Evolutionary conservation across 2,329 filamentous ascomycete species (phyloP).

Genomic region (Exophiala aquamarina): DNA sequence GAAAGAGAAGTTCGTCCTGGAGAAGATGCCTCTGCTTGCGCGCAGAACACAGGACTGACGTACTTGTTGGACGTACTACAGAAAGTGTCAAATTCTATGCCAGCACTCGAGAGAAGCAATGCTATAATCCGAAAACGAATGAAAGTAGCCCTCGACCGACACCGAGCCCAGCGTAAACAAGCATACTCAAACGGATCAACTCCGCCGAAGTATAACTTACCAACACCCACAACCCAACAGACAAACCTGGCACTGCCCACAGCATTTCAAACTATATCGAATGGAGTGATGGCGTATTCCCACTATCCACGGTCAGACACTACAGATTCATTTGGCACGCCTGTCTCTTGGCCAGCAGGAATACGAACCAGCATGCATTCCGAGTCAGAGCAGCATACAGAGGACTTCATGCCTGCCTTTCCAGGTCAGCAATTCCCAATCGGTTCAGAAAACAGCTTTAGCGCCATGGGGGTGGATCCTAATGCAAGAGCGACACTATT

Average conservation of each 20-base stretch:
- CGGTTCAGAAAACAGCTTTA: conserved; percentile 27
- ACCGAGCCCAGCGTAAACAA: conserved; percentile 12
- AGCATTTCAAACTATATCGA: conserved; percentile 25
- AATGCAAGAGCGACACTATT: conserved; percentile 27
- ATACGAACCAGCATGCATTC: conserved; percentile 19
- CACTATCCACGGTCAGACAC: conserved; percentile 19
- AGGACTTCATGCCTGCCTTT: conserved; percentile 30
- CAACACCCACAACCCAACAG: conserved; percentile 19
- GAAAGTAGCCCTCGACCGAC: conserved; percentile 27
- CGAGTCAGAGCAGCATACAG: conserved; percentile 11
- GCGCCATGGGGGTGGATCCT: conserved; percentile 25
- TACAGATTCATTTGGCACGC: conserved; percentile 13
- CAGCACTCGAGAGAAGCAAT: conserved; percentile 28
- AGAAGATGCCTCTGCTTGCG: conserved; percentile 21
- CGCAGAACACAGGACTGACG: conserved; percentile 22
- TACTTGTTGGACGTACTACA: conserved; percentile 29
- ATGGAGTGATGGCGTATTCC: conserved; percentile 13
- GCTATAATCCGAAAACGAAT: conserved; percentile 30
- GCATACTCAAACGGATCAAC: conserved; percentile 19
- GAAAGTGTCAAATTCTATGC: conserved; percentile 27
- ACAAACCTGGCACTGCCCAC: conserved; percentile 23
- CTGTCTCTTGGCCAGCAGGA: conserved; percentile 15
- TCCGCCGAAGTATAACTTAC: conserved; percentile 21
- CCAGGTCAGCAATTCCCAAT: conserved; percentile 30
- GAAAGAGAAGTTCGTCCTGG: conserved; percentile 24